These are phyloP conservation scores for Protomyces inouyei DNA, from an alignment of 1,139 yeast species.

Conservation along the genomic window DNA sequence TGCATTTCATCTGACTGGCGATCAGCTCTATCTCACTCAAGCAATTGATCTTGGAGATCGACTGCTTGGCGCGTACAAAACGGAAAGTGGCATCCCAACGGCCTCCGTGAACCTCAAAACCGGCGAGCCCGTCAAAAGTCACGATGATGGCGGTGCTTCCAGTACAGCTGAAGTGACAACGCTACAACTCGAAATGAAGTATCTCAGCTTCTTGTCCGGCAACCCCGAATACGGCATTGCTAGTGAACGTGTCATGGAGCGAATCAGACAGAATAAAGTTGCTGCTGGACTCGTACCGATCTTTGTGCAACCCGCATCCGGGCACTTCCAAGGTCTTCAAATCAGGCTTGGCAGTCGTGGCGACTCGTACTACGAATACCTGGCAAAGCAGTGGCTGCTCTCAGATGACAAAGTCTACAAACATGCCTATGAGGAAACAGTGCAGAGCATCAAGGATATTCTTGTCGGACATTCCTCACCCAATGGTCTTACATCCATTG, in stretches of 20 bases:
- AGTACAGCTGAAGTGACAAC: constrained; percentile 91
- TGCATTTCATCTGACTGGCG: constrained; percentile 65
- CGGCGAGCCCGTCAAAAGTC: constrained; percentile 57
- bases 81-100: constrained; percentile 34
- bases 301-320: constrained; percentile 68
- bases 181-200: constrained; percentile 81
- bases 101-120: constrained; percentile 42
- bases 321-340: constrained; percentile 56
- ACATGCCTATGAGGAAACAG: constrained; percentile 72
- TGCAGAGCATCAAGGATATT: constrained; percentile 66
- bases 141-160: constrained; percentile 64
- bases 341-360: constrained; percentile 87
- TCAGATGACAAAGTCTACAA: constrained; percentile 62
- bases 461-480: constrained; percentile 61
- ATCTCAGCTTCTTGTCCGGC: constrained; percentile 73
- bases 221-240: constrained; percentile 71
- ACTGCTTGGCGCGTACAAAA: constrained; percentile 38
- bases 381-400: constrained; percentile 79
- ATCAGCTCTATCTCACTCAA: constrained; percentile 66
- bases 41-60: constrained; percentile 67
- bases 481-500: constrained; percentile 60
- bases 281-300: constrained; percentile 78
- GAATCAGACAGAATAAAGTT: constrained; percentile 58
- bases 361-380: constrained; percentile 87
- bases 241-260: constrained; percentile 50